phyloP scores from a whole-genome alignment of 768 basidiomycete genomes.

The Mycena alexandri region DNA sequence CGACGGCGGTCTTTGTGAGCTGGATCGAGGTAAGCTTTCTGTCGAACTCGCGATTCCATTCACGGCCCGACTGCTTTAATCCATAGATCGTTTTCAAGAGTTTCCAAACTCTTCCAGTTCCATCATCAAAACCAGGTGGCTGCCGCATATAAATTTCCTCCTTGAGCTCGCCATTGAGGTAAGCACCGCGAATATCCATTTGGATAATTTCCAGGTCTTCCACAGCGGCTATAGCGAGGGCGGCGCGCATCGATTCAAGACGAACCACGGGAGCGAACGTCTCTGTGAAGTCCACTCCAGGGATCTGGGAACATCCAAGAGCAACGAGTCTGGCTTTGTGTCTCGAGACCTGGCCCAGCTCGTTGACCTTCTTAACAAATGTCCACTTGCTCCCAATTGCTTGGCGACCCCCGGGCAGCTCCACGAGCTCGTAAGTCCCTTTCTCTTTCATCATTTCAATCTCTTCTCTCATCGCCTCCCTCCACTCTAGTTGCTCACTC shows the following conservation, averaged over 20 bases:
- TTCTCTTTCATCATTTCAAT: constrained; percentile 31
- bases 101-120: constrained; percentile 24
- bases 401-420: constrained; percentile 15
- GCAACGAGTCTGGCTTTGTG: constrained; percentile 27
- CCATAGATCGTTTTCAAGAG: constrained; percentile 26
- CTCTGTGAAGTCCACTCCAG: neutral
- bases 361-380: constrained; percentile 16
- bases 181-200: no score
- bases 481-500: constrained; percentile 20
- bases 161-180: constrained; percentile 14
- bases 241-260: no score
- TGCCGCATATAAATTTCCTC: neutral
- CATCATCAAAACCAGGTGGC: constrained; percentile 28
- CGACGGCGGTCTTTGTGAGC: constrained; percentile 33
- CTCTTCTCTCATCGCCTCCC: constrained; percentile 28
- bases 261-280: neutral
- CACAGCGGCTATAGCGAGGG: no score
- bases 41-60: constrained; percentile 48
- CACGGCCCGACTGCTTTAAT: constrained; percentile 27
- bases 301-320: constrained; percentile 21
- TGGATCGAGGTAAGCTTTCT: constrained; percentile 36
- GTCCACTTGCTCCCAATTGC: constrained; percentile 25
- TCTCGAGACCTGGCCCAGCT: constrained; percentile 4
- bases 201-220: no score
- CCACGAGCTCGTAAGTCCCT: constrained; percentile 27